A percentile compares a stretch with the other conserved stretches of the same genome.
These are phyloP conservation scores for Abrus precatorius DNA, from an alignment of 306 rosid genomes.

Conservation along the genomic window DNA sequence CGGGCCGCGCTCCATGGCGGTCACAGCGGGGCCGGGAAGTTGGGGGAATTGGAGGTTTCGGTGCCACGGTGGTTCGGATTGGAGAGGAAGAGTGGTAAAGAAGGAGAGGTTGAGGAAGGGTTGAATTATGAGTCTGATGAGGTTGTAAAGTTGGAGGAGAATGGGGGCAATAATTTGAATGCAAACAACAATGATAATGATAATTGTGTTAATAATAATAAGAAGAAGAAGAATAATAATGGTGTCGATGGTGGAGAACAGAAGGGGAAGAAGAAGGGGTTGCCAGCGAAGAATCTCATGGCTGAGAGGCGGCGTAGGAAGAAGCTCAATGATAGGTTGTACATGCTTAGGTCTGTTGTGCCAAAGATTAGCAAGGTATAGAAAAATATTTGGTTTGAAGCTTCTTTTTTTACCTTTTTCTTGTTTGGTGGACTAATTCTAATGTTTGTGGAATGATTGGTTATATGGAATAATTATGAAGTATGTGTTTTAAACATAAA, in stretches of 20 bases:
- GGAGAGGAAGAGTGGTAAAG: constrained; percentile 54
- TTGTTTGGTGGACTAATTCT: background rate
- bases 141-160: constrained; percentile 55
- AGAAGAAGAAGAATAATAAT: background rate
- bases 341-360: constrained; percentile 90
- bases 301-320: constrained; percentile 91
- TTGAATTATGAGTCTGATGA: constrained; percentile 76
- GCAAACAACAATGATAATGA: constrained; percentile 42
- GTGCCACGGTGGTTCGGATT: constrained; percentile 30
- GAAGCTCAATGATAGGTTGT: constrained; percentile 54
- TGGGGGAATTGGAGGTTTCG: constrained; percentile 53
- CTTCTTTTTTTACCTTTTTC: background rate
- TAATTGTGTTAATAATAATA: background rate
- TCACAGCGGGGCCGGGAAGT: constrained; percentile 50
- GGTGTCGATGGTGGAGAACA: constrained; percentile 55
- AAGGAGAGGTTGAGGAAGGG: constrained; percentile 62
- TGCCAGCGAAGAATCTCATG: constrained; percentile 85
- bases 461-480: background rate
- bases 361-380: constrained; percentile 89
- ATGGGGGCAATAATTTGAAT: constrained; percentile 54
- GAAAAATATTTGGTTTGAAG: background rate
- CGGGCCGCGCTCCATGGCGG: constrained; percentile 61
- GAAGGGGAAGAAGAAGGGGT: constrained; percentile 81
- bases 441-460: background rate
- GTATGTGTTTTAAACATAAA: background rate